phyloP scores from a whole-genome alignment of 1,284 basidiomycete genomes.

The Coriolopsis trogii region DNA sequence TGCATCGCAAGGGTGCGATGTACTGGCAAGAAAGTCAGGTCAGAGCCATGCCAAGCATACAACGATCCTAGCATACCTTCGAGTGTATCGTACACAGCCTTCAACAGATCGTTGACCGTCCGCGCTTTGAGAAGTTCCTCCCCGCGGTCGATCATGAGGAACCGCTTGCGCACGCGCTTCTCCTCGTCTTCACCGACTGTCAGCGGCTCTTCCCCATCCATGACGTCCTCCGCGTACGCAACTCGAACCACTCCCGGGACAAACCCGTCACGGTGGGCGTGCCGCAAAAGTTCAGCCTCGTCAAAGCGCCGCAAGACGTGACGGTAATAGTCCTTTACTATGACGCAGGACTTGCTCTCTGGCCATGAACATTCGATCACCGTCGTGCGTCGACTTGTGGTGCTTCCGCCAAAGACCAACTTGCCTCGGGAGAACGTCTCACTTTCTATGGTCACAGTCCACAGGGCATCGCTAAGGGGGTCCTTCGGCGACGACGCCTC shows the following conservation, averaged over 20 bases:
- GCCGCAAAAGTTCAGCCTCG: neutral
- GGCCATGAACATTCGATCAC: slow-evolving; percentile 1
- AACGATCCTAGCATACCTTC: slow-evolving; percentile 6
- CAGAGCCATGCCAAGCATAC: neutral
- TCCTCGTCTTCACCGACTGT: neutral
- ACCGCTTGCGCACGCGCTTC: neutral
- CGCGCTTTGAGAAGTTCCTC: neutral
- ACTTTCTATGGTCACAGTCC: neutral
- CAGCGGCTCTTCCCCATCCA: neutral
- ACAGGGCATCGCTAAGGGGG: neutral
- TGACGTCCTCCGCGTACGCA: neutral
- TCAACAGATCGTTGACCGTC: slow-evolving; percentile 9
- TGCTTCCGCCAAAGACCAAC: neutral
- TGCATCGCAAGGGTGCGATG: slow-evolving; percentile 3
- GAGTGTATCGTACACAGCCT: slow-evolving; percentile 9
- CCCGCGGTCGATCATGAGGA: slow-evolving; percentile 4
- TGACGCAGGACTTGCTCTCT: neutral
- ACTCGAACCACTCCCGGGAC: slow-evolving; percentile 12
- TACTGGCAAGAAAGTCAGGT: neutral
- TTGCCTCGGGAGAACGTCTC: neutral
- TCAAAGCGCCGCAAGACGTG: neutral
- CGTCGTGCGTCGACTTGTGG: slow-evolving; percentile 6
- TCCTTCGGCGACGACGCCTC: neutral
- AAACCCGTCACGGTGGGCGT: slow-evolving; percentile 5
- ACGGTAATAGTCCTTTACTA: slow-evolving; percentile 14